These are phyloP conservation scores for Neoscytalidium dimidiatum DNA, from an alignment of 2,329 filamentous ascomycete species.

Conservation along the genomic window DNA sequence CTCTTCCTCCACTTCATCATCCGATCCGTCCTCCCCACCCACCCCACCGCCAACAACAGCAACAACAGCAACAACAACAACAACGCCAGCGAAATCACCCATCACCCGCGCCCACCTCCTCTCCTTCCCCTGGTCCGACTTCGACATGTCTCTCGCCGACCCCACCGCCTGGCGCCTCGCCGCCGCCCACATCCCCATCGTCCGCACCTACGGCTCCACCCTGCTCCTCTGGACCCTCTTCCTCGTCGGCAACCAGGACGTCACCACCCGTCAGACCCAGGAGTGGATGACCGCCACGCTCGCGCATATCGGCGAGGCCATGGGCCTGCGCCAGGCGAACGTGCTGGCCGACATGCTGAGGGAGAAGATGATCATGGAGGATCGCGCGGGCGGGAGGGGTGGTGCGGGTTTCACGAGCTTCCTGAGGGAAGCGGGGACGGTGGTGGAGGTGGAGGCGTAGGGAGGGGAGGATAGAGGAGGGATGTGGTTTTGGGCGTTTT, in stretches of 20 bases:
- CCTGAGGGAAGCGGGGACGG: no score
- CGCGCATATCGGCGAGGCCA: constrained; percentile 61
- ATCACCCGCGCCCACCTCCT: constrained; percentile 23
- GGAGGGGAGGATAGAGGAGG: no score
- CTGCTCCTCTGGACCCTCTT: constrained; percentile 36
- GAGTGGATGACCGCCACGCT: constrained; percentile 45
- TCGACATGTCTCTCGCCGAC: background rate
- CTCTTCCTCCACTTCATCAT: constrained; percentile 28
- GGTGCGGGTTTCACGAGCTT: no score
- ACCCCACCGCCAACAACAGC: no score
- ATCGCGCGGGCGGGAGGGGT: background rate
- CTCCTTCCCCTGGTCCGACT: constrained; percentile 11
- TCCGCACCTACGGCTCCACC: constrained; percentile 35
- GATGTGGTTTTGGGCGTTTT: no score
- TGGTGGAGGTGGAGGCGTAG: no score
- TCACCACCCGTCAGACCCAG: constrained; percentile 28
- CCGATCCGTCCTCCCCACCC: constrained; percentile 21
- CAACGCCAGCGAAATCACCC: no score
- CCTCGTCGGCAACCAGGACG: constrained; percentile 32
- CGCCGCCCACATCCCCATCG: constrained; percentile 29
- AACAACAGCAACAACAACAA: no score
- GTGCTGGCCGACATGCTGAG: constrained; percentile 30
- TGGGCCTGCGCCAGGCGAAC: constrained; percentile 36
- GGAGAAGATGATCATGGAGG: background rate
- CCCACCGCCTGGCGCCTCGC: background rate